phyloP scores from a whole-genome alignment of 257 asterid species.

The Craterostigma plantagineum region DNA sequence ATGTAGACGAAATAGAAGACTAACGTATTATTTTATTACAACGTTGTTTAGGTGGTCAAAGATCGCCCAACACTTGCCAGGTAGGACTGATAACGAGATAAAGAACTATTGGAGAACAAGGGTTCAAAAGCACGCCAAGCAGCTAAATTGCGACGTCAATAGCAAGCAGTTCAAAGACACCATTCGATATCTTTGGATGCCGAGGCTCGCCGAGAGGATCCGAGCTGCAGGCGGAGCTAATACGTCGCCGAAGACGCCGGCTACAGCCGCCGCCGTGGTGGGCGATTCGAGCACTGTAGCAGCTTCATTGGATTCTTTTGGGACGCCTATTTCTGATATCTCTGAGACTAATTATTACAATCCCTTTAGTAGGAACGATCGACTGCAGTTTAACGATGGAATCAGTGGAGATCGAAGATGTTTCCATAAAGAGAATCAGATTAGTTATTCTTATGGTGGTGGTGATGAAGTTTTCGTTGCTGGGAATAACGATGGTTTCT shows the following conservation, averaged over 20 bases:
- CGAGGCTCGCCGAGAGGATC: constrained; percentile 49
- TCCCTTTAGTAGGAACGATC: no score
- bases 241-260: not conserved
- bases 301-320: constrained; percentile 45
- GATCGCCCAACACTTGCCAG: constrained; percentile 77
- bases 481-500: constrained; percentile 10
- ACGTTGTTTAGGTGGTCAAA: constrained; percentile 45
- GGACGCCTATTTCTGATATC: constrained; percentile 46
- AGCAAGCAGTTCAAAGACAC: constrained; percentile 45
- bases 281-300: constrained; percentile 48
- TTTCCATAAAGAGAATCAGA: no score
- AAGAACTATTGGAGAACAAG: constrained; percentile 78
- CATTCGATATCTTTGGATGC: constrained; percentile 39
- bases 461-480: no score
- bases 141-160: constrained; percentile 80
- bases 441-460: no score
- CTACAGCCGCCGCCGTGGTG: constrained; percentile 6
- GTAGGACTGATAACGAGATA: constrained; percentile 63
- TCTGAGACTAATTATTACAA: constrained; percentile 42
- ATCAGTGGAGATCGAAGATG: no score
- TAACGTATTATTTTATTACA: no score
- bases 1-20: no score
- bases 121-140: constrained; percentile 68
- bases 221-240: constrained; percentile 41
- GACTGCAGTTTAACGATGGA: not conserved